Conservation (phyloP, 1,139 yeast species). For the Debaryomyces psychrophilus region DNA sequence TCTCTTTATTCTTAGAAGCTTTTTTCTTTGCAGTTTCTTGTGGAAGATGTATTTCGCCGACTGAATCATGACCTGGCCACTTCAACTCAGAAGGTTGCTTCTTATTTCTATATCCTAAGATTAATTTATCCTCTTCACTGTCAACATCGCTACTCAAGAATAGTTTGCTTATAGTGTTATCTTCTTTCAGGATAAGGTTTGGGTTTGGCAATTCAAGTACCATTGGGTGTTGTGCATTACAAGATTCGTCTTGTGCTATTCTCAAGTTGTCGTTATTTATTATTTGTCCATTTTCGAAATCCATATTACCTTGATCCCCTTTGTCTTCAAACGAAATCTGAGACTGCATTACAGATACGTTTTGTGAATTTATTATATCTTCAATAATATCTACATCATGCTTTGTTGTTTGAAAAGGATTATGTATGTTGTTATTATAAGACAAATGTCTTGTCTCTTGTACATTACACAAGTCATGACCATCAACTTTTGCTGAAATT, state of each 20-base stretch:
- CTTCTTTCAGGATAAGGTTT: neutral
- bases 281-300: too few relatives aligned
- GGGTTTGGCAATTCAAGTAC: neutral
- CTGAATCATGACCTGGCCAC: slow-evolving; percentile 8
- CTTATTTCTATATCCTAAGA: neutral
- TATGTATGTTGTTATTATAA: neutral
- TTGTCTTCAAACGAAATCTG: too few relatives aligned
- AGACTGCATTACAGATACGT: too few relatives aligned
- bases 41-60: neutral
- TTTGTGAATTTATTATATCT: neutral
- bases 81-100: neutral
- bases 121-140: neutral
- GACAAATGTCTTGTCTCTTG: neutral
- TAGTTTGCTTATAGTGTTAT: neutral
- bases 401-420: neutral
- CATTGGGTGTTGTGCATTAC: neutral
- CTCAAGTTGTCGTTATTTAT: neutral
- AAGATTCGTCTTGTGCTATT: neutral
- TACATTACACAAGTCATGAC: neutral
- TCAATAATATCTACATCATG: neutral
- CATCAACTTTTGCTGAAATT: neutral
- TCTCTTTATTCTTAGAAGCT: neutral
- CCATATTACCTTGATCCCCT: too few relatives aligned
- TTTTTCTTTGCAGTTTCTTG: neutral
- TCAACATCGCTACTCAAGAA: neutral